Base-by-base conservation (phyloP, 805 yeast genomes). In the Kregervanrija fluxuum region DNA sequence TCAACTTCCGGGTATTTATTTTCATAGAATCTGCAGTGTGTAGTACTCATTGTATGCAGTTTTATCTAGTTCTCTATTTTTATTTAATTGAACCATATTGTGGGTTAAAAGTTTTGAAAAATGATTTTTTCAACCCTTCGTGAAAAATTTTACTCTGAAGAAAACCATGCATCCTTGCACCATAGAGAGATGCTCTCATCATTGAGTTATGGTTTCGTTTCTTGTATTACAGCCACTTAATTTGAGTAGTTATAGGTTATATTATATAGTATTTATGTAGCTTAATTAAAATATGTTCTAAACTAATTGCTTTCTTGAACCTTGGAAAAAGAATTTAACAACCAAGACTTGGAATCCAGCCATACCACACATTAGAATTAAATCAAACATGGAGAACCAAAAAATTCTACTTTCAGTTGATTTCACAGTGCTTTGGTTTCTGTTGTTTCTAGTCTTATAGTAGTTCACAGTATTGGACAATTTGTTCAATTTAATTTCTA, bases 1-100 rank as follows among this genome's bases (percentile, higher is more conserved):
- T 93, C 99, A 60, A 93, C 95, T 69, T 93, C 99, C 48, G 99
- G 99, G 73, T 82, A 93, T 69, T 90, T 91, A 79, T 90, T 93
- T 70, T 91, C 99, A 67, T 93, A 93, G 70, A 85, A 93, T 72
- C 99, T 84, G 74, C 96, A 90, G 66, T 86, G 82, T 39, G 95
- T 82, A 35, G 86, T 79, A 60, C 90, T 82, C 95, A 87, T 86
- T 36, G 45, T 61, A 38, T 14, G 28, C 28, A 22, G 28, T 22
- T 22, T 22, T 22, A n/a, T 22, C 22, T 16, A 14, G 11, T 11
- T 32, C 13, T 33, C 9, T 33, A 17, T 13, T 9, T 40, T 34
- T 4, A 15, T 33, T 11, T n/a, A 11, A 15, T 17, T 8, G 11
- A 14, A 11, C n/a, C n/a, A 11, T 12, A 40, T 11, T n/a, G 33